A percentile compares a stretch with the other conserved stretches of the same genome.
Conservation (phyloP, 805 yeast genomes). For the Cyberlindnera nakhonratchasimensis region DNA sequence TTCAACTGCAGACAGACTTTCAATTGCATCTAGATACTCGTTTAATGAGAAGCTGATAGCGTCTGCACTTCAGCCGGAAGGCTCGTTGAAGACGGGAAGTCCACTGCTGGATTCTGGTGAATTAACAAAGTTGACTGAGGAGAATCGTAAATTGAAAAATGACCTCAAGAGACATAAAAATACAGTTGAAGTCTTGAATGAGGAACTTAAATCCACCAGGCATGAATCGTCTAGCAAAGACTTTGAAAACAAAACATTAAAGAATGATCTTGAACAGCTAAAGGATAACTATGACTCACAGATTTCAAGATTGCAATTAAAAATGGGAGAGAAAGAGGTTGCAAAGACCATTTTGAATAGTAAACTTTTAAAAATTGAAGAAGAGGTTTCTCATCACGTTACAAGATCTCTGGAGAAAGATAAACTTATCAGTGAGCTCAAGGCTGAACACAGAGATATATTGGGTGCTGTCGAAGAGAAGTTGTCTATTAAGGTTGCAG, state of each 20-base stretch:
- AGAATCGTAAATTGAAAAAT: constrained; percentile 12
- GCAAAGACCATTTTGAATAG: constrained; percentile 10
- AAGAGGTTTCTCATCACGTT: constrained; percentile 7
- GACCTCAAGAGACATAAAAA: constrained; percentile 14
- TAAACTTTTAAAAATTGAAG: constrained; percentile 7
- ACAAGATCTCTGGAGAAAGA: constrained; percentile 8
- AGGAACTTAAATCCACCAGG: constrained; percentile 18
- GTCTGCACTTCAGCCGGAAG: constrained; percentile 5
- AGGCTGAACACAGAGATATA: constrained; percentile 1
- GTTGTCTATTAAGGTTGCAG: constrained; percentile 4
- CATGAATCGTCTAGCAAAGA: constrained; percentile 16
- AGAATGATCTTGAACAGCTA: constrained; percentile 9
- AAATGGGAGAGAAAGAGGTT: constrained; percentile 24
- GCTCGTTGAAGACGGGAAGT: constrained; percentile 1
- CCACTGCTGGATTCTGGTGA: constrained; percentile 9
- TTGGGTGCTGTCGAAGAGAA: constrained; percentile 2
- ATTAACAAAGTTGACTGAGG: constrained; percentile 10
- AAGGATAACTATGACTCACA: constrained; percentile 8
- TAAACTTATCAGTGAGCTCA: constrained; percentile 6
- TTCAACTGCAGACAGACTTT: constrained; percentile 22
- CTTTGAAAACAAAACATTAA: constrained; percentile 12
- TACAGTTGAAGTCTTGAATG: constrained; percentile 13
- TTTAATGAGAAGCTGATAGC: constrained; percentile 10
- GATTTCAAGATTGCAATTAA: constrained; percentile 5
- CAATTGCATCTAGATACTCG: constrained; percentile 14